Conservation (phyloP, 2,329 filamentous ascomycete genomes). For the Chrysoporthe austroafricana region DNA sequence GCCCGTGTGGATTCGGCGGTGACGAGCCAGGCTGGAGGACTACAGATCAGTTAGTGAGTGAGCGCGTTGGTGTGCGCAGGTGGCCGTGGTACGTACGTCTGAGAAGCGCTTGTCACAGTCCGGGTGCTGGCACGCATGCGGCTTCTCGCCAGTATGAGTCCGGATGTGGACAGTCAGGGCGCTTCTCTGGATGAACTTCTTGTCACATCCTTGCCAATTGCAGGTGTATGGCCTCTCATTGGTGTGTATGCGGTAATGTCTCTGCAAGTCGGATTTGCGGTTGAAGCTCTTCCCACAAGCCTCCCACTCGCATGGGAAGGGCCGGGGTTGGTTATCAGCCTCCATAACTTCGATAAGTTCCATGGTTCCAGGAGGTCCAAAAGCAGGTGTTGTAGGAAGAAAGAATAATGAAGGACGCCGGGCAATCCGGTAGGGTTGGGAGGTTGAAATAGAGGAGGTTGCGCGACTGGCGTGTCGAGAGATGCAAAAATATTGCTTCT, state of each 20-base stretch:
- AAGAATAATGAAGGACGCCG: not conserved
- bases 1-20: constrained; percentile 68
- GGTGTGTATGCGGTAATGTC: constrained; percentile 73
- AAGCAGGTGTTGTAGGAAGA: too few species aligned
- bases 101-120: constrained; percentile 72
- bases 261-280: constrained; percentile 71
- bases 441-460: not conserved
- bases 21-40: constrained; percentile 68
- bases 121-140: constrained; percentile 67
- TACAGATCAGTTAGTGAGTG: constrained; percentile 35
- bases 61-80: not conserved
- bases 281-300: constrained; percentile 71
- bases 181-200: constrained; percentile 73
- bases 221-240: constrained; percentile 71
- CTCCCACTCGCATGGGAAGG: constrained; percentile 68
- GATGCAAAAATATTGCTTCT: constrained; percentile 7
- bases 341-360: constrained; percentile 69
- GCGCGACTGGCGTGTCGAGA: not conserved
- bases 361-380: constrained; percentile 39
- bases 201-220: constrained; percentile 62
- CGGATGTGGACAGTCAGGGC: constrained; percentile 72
- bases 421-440: not conserved
- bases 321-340: constrained; percentile 64
- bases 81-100: constrained; percentile 55
- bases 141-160: constrained; percentile 74